phyloP scores from a whole-genome alignment of 2,329 filamentous ascomycete genomes.

The Lithohypha guttulata region DNA sequence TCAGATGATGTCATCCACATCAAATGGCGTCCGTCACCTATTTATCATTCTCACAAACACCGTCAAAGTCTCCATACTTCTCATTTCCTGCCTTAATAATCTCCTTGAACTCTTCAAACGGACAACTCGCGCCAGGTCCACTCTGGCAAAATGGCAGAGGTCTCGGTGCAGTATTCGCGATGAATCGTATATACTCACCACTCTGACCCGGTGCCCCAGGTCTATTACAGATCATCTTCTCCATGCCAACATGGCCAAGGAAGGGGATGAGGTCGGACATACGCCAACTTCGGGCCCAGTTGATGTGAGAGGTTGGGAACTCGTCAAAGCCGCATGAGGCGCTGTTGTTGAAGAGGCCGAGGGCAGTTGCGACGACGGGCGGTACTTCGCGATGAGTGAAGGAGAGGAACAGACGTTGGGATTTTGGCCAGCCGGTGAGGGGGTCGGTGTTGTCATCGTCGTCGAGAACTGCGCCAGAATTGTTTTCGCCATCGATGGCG shows the following conservation, averaged over 20 bases:
- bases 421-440: conserved; percentile 30
- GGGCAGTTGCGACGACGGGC: conserved; percentile 48
- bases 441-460: conserved; percentile 44
- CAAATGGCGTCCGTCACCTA: too few relatives aligned
- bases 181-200: conserved; percentile 40
- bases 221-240: conserved; percentile 45
- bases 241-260: conserved; percentile 55
- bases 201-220: conserved; percentile 14
- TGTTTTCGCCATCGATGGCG: conserved; percentile 42
- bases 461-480: too few relatives aligned
- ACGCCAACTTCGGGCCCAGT: conserved; percentile 42
- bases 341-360: conserved; percentile 50
- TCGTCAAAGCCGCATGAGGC: conserved; percentile 50
- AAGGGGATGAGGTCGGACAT: conserved; percentile 49
- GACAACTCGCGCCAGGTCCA: conserved; percentile 47
- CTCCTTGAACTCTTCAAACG: conserved; percentile 31
- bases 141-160: conserved; percentile 44
- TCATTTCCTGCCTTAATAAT: conserved; percentile 35
- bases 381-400: conserved; percentile 60
- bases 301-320: conserved; percentile 39
- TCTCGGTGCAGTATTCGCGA: conserved; percentile 54
- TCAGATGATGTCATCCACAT: too few relatives aligned
- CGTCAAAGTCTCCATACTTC: conserved; percentile 14
- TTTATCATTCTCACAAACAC: conserved; percentile 10
- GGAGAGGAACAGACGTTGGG: conserved; percentile 49